A percentile compares a stretch with the other conserved stretches of the same genome.
phyloP scores from a whole-genome alignment of 2,329 filamentous ascomycete species.

The Stagonosporopsis cucurbitacearum region DNA sequence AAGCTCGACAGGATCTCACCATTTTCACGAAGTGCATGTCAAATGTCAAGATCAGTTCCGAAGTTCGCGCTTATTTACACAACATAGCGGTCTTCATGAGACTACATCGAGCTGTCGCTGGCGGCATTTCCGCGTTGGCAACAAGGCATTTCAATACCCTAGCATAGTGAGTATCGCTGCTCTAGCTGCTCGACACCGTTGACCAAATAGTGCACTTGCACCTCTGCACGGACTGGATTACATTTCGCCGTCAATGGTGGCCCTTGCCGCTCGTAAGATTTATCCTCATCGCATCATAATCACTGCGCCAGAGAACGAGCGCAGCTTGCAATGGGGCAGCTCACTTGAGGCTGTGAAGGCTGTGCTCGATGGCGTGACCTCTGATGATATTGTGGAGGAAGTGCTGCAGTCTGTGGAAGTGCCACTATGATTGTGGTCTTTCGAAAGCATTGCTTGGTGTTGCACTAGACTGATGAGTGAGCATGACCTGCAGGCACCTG shows the following conservation, averaged over 20 bases:
- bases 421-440: constrained; percentile 54
- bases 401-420: constrained; percentile 64
- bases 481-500: constrained; percentile 28
- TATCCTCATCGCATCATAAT: constrained; percentile 85
- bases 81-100: constrained; percentile 88
- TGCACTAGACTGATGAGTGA: constrained; percentile 29
- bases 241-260: constrained; percentile 82
- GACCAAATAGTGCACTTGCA: constrained; percentile 66
- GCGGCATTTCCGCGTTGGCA: constrained; percentile 77
- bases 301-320: constrained; percentile 72
- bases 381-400: constrained; percentile 64
- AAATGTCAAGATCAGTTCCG: constrained; percentile 70
- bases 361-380: constrained; percentile 65
- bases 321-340: constrained; percentile 94
- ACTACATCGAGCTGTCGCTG: constrained; percentile 81
- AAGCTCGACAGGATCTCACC: constrained; percentile 57
- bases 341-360: constrained; percentile 71
- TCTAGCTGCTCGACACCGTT: not conserved
- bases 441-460: not conserved
- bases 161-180: constrained; percentile 56
- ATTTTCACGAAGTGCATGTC: constrained; percentile 65
- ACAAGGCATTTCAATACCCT: constrained; percentile 78
- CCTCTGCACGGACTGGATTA: constrained; percentile 81
- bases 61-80: constrained; percentile 83
- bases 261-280: constrained; percentile 81